Conservation (phyloP, 176 grass and related monocot genomes). For the Carex cristatella region DNA sequence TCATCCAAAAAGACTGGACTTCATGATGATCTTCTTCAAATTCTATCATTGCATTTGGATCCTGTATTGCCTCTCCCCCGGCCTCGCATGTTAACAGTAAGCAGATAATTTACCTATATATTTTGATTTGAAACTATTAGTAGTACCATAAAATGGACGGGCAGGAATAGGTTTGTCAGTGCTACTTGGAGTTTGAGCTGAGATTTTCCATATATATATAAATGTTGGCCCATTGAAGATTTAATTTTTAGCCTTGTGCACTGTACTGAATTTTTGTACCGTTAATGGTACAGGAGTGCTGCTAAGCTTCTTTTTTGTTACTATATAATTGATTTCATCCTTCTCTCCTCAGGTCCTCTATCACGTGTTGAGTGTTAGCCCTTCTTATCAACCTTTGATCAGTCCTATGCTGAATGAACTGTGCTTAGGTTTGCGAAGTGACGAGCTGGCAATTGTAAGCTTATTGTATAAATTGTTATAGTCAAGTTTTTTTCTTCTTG, state of each 20-base stretch:
- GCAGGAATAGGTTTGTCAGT: not conserved
- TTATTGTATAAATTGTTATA: conserved; percentile 23
- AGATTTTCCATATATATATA: not conserved
- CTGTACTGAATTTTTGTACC: conserved; percentile 13
- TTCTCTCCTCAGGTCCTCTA: conserved; percentile 70
- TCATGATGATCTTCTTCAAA: conserved; percentile 86
- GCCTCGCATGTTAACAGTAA: conserved; percentile 93
- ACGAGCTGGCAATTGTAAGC: conserved; percentile 73
- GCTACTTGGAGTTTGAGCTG: not conserved
- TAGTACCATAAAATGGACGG: conserved; percentile 24
- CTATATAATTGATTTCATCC: conserved; percentile 16
- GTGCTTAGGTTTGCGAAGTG: conserved; percentile 73
- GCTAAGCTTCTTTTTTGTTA: conserved; percentile 4
- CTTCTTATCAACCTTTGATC: conserved; percentile 68
- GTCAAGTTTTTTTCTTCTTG: conserved; percentile 4
- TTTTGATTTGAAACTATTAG: conserved; percentile 18
- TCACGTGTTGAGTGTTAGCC: conserved; percentile 76
- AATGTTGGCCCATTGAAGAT: not conserved
- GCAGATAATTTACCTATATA: not conserved
- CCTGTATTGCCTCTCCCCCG: conserved; percentile 94
- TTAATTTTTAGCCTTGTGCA: not conserved
- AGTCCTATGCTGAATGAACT: conserved; percentile 91
- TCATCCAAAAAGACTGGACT: conserved; percentile 80
- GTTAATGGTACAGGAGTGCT: not conserved
- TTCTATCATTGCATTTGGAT: conserved; percentile 92